Evolutionary conservation across 345 rosid genomes (phyloP), one percentile per base, ranked within the genome.

Genomic region (Brassica incana): DNA sequence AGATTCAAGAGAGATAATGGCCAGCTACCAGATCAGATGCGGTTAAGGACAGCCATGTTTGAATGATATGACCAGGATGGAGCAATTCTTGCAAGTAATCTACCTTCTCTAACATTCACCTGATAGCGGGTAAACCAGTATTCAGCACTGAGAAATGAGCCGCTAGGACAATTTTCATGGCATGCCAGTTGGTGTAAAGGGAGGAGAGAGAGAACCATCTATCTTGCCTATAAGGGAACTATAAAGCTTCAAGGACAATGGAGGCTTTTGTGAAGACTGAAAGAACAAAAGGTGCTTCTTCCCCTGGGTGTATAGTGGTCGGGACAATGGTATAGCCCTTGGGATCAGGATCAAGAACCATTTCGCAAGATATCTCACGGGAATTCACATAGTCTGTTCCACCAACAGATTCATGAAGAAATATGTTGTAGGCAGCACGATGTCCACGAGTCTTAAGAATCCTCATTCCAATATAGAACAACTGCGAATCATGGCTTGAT

Each of bases 301-400:
- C 98, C 74, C 97, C 98, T 3, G 99, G 98, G 80, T 90, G 99
- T 85, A 96, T 92, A 38, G 99, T 96, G 33, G 98, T 96, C 16
- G 99, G 99, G 74, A 96, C 98, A 40, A 96, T 93, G 16, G 99
- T 96, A 89, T 96, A 96, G 78, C 99, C 99, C 85, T 91, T 96
- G 10, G 98, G 99, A 85, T 96, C 99, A 81, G 99, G 97, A 77
- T 96, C 99, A 83, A 96, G 84, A 85, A 96, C 98, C 98, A 96
- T 93, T 87, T 96, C 99, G 54, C 99, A 96, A 36, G 99, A 96
- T 78, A 96, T 93, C 87, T 96, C 99, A 71, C 99, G 91, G 66
- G 99, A 93, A 77, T 96, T 96, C n/a, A 96, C 99, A 73, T 96
- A 96, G 85, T 96, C 99, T 54, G 99, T 93, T 78, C 99, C 99